Evolutionary conservation across 2,329 filamentous ascomycete species (phyloP).

Genomic region (Botrytis aclada): DNA sequence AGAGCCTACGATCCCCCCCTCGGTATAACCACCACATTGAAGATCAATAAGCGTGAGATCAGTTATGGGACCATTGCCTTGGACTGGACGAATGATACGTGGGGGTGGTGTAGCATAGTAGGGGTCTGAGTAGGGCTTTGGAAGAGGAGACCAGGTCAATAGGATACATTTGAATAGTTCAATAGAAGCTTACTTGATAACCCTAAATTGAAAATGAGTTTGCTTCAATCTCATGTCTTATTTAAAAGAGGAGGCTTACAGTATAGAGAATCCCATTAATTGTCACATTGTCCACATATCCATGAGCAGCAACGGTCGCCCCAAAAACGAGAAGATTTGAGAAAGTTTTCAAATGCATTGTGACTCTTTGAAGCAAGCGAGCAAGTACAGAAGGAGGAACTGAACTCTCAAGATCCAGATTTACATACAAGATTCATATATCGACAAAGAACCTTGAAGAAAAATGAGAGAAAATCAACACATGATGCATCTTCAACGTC

Average conservation of each 20-base stretch:
- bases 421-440: background rate
- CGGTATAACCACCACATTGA: slow-evolving; percentile 54
- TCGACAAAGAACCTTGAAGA: background rate
- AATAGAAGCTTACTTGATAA: slow-evolving; percentile 37
- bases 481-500: background rate
- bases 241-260: background rate
- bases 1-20: slow-evolving; percentile 47
- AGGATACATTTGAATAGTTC: background rate
- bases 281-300: slow-evolving; percentile 29
- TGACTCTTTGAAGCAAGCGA: background rate
- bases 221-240: background rate
- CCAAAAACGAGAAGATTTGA: slow-evolving; percentile 22
- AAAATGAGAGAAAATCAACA: background rate
- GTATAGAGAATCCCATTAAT: slow-evolving; percentile 28
- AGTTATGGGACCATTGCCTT: slow-evolving; percentile 57
- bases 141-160: background rate
- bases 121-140: slow-evolving; percentile 43
- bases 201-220: background rate
- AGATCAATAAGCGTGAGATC: slow-evolving; percentile 52
- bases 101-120: slow-evolving; percentile 43
- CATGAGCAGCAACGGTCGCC: slow-evolving; percentile 24
- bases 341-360: slow-evolving; percentile 15
- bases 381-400: background rate
- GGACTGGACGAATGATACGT: slow-evolving; percentile 55
- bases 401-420: background rate